Evolutionary conservation across 148 eudicot genomes (phyloP).

Genomic region (Polygonum aviculare): DNA sequence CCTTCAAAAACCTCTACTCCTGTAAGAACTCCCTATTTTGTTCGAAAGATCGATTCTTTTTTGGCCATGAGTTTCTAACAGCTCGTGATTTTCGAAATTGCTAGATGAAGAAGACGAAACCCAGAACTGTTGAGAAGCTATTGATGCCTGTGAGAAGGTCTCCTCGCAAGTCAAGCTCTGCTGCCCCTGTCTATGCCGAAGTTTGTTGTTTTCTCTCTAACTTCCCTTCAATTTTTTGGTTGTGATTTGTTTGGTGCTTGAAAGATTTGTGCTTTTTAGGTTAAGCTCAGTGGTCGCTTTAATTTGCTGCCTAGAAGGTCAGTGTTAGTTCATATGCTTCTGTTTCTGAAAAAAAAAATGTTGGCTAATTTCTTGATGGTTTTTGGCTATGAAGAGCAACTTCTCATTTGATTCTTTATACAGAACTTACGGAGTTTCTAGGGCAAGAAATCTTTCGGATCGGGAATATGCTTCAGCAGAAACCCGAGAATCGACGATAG

Average conservation of each 20-base stretch:
- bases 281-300: conserved; percentile 16
- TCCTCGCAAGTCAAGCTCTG: conserved; percentile 46
- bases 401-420: not conserved
- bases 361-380: not conserved
- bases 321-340: not conserved
- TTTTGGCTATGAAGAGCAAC: not conserved
- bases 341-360: too few relatives aligned
- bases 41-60: not conserved
- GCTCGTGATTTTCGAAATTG: not conserved
- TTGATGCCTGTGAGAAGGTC: conserved; percentile 68
- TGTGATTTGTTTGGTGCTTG: not conserved
- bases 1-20: not conserved
- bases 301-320: conserved; percentile 25
- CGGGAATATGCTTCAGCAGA: conserved; percentile 55
- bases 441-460: conserved; percentile 38
- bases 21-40: not conserved
- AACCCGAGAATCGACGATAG: conserved; percentile 33
- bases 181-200: conserved; percentile 57
- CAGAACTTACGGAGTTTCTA: conserved; percentile 27
- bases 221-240: not conserved
- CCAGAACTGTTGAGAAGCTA: conserved; percentile 39
- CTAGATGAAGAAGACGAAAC: conserved; percentile 54
- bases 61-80: not conserved
- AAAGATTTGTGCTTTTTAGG: conserved; percentile 11
- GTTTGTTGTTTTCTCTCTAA: conserved; percentile 16